phyloP scores from a whole-genome alignment of 179 eudicot genomes.

The Heliamphora pulchella region DNA sequence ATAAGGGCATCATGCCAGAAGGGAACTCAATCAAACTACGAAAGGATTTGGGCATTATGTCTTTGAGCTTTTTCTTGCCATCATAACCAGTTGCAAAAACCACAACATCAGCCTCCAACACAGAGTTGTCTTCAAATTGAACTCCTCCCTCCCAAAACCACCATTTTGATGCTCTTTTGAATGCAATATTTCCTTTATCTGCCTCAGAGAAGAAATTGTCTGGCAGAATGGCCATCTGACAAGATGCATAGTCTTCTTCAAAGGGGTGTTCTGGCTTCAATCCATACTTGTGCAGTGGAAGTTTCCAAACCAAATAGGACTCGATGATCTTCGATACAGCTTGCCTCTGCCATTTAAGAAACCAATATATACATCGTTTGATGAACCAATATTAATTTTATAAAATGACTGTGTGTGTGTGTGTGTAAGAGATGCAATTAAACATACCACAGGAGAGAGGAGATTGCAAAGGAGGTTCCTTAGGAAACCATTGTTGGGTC shows the following conservation, averaged over 20 bases:
- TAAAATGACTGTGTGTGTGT: not conserved
- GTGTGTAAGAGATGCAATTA: not conserved
- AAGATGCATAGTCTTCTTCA: constrained; percentile 80
- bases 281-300: constrained; percentile 73
- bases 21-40: constrained; percentile 49
- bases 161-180: constrained; percentile 58
- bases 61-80: constrained; percentile 59
- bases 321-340: constrained; percentile 57
- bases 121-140: constrained; percentile 57
- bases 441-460: constrained; percentile 57
- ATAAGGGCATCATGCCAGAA: constrained; percentile 74
- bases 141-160: constrained; percentile 68
- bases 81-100: constrained; percentile 78
- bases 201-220: constrained; percentile 65
- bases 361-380: not conserved
- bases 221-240: constrained; percentile 96
- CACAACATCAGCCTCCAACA: constrained; percentile 67
- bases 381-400: too few relatives aligned
- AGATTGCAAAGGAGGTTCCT: constrained; percentile 47
- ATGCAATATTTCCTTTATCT: constrained; percentile 56
- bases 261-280: constrained; percentile 83
- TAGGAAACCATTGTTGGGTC: constrained; percentile 63
- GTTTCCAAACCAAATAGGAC: constrained; percentile 61
- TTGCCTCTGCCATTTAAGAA: constrained; percentile 35
- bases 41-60: constrained; percentile 64